Conservation (phyloP, 78 protist genomes). For the Dictyostelium brefeldianum region DNA sequence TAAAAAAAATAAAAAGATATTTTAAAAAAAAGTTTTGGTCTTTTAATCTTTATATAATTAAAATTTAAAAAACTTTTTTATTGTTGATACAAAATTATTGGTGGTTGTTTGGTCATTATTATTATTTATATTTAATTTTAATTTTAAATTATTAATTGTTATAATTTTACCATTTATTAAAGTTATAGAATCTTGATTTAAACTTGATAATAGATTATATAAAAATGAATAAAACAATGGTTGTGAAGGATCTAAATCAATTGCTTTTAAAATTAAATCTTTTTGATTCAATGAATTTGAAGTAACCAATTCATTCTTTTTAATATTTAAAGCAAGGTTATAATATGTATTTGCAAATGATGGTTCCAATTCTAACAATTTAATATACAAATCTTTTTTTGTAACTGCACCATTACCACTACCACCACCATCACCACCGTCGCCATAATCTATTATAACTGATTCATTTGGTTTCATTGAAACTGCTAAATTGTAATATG, state of each 20-base stretch:
- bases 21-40: background rate
- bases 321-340: background rate
- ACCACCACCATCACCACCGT: background rate
- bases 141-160: background rate
- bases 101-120: background rate
- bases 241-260: background rate
- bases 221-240: background rate
- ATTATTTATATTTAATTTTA: background rate
- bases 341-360: background rate
- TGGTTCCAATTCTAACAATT: background rate
- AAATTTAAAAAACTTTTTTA: background rate
- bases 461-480: background rate
- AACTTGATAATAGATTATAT: background rate
- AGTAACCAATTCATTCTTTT: background rate
- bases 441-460: background rate
- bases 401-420: background rate
- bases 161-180: slow-evolving; percentile 2
- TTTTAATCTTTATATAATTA: background rate
- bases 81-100: background rate
- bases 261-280: slow-evolving; percentile 1
- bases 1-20: background rate
- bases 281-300: background rate
- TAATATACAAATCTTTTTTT: slow-evolving; percentile 1
- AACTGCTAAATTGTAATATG: background rate
- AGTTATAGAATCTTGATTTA: background rate